Evolutionary conservation across 2,329 filamentous ascomycete genomes (phyloP), one percentile per base, ranked within the genome.

Genomic region (Cytospora piceae): DNA sequence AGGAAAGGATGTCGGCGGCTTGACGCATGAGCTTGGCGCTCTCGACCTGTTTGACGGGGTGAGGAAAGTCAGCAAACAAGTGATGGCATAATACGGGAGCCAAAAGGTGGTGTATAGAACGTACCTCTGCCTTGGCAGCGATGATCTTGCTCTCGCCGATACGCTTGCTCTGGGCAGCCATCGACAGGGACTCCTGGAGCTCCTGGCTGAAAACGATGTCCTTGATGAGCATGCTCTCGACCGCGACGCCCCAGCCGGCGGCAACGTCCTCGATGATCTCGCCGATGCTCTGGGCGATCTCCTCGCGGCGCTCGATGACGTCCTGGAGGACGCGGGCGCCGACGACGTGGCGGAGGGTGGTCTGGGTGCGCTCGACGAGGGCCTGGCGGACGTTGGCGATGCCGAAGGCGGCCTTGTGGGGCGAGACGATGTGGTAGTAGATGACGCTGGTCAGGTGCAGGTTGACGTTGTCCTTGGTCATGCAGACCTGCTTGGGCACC

Each of bases 401-500:
- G 71, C 95, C 95, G 76, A 98, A 99, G 67, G 95, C 94, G 66
- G 94, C 93, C 81, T 96, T 97, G 85, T 98, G 94, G 1, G 95
- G 95, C 32, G 91, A 91, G 63, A 90, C 91, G 74, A 99, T 94
- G 84, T 97, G 94, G 83, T 99, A 99, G 86, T 99, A 99, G 81
- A 99, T 97, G 76, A 99, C 95, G 7, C 92, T 96, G 57, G 94
- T 98, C 71, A 99, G 85, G 73, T 94, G 90, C 52, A 99, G 85
- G 55, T 92, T 96, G 69, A 98, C 95, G 74, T 99, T 99, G 84
- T 99, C 95, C 82, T 98, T 98, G 77, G 95, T 99, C 94, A 99
- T 99, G 84, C 95, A 98, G 69, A 94, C 88, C 80, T 99, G 95
- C 80, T 94, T 89, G 22, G 94, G 94, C 29, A 99, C 95, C 83